These are phyloP conservation scores for Russula sp. DNA, from an alignment of 768 basidiomycete species.

Conservation along the genomic window DNA sequence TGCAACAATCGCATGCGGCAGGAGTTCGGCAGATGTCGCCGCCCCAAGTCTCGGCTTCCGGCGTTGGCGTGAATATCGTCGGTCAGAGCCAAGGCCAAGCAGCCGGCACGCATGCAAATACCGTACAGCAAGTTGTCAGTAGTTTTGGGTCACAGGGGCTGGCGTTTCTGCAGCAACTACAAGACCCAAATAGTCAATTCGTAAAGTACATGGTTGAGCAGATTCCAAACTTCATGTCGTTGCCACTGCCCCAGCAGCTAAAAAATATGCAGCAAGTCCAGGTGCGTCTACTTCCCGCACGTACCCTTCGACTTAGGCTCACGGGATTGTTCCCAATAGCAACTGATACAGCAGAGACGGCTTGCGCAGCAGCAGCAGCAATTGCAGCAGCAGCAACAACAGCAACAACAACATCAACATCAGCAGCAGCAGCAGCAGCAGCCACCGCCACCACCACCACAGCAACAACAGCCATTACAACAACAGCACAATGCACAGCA, in stretches of 20 bases:
- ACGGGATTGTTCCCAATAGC: neutral
- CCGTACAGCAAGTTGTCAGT: conserved; percentile 9
- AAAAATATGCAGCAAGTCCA: conserved; percentile 22
- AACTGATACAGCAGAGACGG: conserved; percentile 16
- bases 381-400: conserved; percentile 15
- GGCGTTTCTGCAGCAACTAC: conserved; percentile 20
- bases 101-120: neutral
- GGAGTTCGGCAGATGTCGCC: conserved; percentile 21
- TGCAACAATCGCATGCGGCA: conserved; percentile 1
- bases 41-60: conserved; percentile 6
- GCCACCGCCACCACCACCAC: conserved; percentile 11
- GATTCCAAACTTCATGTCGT: conserved; percentile 18
- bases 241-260: conserved; percentile 19
- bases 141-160: conserved; percentile 16
- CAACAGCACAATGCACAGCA: conserved; percentile 27
- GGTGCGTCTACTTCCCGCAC: conserved; percentile 7
- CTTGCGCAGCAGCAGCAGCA: conserved; percentile 3
- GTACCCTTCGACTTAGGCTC: neutral
- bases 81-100: conserved; percentile 8
- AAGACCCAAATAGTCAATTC: conserved; percentile 22
- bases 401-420: too few species aligned
- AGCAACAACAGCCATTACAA: conserved; percentile 1
- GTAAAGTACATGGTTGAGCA: conserved; percentile 23
- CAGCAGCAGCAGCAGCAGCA: conserved; percentile 20
- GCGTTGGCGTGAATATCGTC: neutral